Evolutionary conservation across 1,139 yeast species (phyloP).

Genomic region (Debaryomyces udenii): DNA sequence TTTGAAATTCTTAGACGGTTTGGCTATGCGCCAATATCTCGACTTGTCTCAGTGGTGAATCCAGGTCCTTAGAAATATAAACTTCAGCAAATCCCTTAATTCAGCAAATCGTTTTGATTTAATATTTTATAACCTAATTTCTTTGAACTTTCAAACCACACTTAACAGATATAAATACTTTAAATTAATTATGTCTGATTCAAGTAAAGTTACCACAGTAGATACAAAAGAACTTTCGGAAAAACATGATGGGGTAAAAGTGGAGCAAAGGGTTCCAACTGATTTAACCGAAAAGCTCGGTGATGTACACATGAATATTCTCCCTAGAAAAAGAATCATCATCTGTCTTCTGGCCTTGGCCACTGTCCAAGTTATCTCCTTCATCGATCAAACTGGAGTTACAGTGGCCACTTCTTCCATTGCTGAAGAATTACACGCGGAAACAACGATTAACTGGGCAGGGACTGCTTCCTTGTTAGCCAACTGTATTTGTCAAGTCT

Average conservation of each 20-base stretch:
- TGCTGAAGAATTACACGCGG: conserved; percentile 39
- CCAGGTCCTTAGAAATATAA: no score
- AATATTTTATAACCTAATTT: no score
- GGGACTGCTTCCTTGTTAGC: conserved; percentile 53
- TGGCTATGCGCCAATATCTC: no score
- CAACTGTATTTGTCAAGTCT: conserved; percentile 47
- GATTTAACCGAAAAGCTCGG: conserved; percentile 37
- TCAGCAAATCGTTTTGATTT: no score
- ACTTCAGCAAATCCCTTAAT: no score
- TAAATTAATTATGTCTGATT: conserved; percentile 1
- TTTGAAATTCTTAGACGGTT: no score
- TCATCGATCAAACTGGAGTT: conserved; percentile 50
- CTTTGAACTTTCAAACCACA: not conserved
- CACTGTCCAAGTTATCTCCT: conserved; percentile 27
- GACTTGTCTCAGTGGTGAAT: no score
- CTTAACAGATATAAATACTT: not conserved
- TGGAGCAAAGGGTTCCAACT: conserved; percentile 7
- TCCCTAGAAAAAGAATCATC: conserved; percentile 35
- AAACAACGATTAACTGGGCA: conserved; percentile 51
- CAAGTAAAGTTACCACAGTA: not conserved
- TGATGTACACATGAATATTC: conserved; percentile 38
- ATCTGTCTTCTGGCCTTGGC: conserved; percentile 31
- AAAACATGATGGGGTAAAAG: conserved; percentile 9
- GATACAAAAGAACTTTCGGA: not conserved
- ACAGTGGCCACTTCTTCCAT: conserved; percentile 42